Evolutionary conservation across 78 protist species (phyloP).

Genomic region (Bodo saltans): DNA sequence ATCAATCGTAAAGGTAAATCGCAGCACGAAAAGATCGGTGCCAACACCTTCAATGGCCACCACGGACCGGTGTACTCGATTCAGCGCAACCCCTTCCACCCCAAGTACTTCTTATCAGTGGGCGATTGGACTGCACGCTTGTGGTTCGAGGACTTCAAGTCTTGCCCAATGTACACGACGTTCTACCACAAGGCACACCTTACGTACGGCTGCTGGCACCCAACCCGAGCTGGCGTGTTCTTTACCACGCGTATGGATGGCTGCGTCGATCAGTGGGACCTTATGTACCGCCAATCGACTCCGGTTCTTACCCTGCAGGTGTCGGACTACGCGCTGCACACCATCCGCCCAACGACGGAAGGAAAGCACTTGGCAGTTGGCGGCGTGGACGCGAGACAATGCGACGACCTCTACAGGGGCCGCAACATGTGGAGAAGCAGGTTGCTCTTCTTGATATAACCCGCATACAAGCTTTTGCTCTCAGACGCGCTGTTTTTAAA

Average conservation of each 20-base stretch:
- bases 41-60: slow-evolving; percentile 56
- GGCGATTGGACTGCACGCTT: slow-evolving; percentile 82
- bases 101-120: slow-evolving; percentile 67
- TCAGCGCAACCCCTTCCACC: slow-evolving; percentile 53
- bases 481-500: neutral
- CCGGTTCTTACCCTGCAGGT: slow-evolving; percentile 55
- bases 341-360: slow-evolving; percentile 33
- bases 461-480: neutral
- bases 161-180: slow-evolving; percentile 56
- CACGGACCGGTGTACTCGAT: slow-evolving; percentile 78
- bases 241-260: slow-evolving; percentile 69
- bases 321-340: slow-evolving; percentile 30
- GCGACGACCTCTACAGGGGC: neutral
- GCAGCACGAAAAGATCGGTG: slow-evolving; percentile 48
- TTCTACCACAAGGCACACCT: slow-evolving; percentile 52
- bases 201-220: slow-evolving; percentile 69
- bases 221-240: slow-evolving; percentile 69
- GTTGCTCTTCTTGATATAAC: neutral
- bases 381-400: slow-evolving; percentile 46
- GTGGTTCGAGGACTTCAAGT: slow-evolving; percentile 60
- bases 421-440: neutral
- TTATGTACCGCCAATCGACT: slow-evolving; percentile 50
- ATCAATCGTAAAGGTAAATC: slow-evolving; percentile 62
- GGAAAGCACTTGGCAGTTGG: slow-evolving; percentile 60
- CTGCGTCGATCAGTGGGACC: slow-evolving; percentile 73